These are phyloP conservation scores for Botrytis medusae DNA, from an alignment of 2,329 filamentous ascomycete species.

Conservation along the genomic window DNA sequence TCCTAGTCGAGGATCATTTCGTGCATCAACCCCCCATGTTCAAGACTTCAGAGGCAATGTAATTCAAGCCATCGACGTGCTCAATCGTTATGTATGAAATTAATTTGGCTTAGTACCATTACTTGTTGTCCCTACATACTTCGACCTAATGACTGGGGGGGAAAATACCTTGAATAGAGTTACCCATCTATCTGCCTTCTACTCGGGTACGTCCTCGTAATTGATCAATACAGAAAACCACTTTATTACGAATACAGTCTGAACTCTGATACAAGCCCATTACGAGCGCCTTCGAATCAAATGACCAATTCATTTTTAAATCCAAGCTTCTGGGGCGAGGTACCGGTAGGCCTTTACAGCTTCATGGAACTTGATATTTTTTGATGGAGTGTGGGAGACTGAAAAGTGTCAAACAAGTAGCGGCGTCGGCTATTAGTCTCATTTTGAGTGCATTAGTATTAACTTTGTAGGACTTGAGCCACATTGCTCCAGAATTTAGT, in stretches of 20 bases:
- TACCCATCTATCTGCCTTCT: background rate
- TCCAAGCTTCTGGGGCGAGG: background rate
- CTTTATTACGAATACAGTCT: background rate
- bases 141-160: background rate
- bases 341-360: background rate
- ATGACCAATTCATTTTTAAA: background rate
- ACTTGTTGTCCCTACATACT: background rate
- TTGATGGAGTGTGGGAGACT: background rate
- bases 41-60: background rate
- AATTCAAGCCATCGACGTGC: slow-evolving; percentile 4
- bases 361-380: background rate
- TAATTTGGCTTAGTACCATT: no score
- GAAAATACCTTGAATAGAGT: background rate
- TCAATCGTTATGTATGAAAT: background rate
- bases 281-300: background rate
- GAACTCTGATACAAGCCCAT: background rate
- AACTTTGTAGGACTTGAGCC: background rate
- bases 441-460: background rate
- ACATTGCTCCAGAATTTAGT: background rate
- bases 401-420: background rate
- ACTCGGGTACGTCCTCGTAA: background rate
- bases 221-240: background rate
- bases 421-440: slow-evolving; percentile 10
- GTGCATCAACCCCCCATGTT: slow-evolving; percentile 3
- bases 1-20: slow-evolving; percentile 16